These are phyloP conservation scores for Rhynchospora breviuscula DNA, from an alignment of 176 grass and related monocot genomes.

Conservation along the genomic window DNA sequence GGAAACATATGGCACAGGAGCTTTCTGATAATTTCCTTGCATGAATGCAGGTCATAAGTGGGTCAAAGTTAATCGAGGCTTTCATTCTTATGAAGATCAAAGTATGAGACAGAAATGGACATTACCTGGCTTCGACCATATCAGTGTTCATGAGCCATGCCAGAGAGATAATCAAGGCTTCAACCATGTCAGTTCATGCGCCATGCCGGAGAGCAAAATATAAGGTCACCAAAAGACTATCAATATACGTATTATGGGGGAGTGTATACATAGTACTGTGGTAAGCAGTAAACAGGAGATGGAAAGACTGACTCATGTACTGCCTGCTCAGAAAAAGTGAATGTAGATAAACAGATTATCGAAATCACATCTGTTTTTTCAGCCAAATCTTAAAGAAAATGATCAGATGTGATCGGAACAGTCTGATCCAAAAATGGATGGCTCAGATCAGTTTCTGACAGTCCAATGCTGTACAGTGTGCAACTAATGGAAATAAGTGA, in stretches of 20 bases:
- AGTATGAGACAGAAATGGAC: neutral
- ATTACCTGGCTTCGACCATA: neutral
- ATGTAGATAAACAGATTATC: neutral
- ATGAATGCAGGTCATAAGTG: neutral
- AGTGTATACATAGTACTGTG: neutral
- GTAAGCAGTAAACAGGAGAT: neutral
- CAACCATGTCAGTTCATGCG: neutral
- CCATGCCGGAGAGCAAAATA: too few relatives aligned
- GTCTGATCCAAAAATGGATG: neutral
- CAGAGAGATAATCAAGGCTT: neutral
- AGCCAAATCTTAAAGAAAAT: conserved; percentile 8
- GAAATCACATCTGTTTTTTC: neutral
- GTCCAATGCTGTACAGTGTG: neutral
- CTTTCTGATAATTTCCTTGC: neutral
- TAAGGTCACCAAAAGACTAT: too few relatives aligned
- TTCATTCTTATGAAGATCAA: neutral
- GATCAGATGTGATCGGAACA: neutral
- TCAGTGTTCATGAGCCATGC: neutral
- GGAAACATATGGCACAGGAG: neutral
- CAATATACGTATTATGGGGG: too few relatives aligned
- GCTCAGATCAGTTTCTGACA: neutral
- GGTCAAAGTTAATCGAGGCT: neutral
- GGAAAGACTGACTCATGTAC: neutral
- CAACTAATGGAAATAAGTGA: neutral
- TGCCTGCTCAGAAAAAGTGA: neutral